Conservation (phyloP, 768 basidiomycete genomes). For the Suillus clintonianus region DNA sequence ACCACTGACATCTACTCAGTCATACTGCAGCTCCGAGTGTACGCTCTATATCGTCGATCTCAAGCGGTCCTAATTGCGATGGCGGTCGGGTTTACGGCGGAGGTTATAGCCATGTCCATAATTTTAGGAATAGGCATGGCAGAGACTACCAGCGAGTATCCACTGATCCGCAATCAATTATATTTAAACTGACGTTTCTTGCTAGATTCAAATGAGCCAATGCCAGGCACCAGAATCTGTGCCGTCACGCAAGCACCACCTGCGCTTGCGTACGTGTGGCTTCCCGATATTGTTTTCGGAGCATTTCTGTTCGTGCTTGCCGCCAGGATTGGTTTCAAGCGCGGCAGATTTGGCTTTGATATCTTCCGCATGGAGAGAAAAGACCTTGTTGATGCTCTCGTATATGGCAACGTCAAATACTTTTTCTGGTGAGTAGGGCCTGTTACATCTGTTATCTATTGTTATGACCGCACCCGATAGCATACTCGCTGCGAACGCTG, state of each 20-base stretch:
- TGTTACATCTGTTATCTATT: not conserved
- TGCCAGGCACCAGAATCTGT: not conserved
- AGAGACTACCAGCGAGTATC: not conserved
- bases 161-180: not conserved
- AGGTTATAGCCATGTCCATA: not conserved
- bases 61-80: not conserved
- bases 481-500: not conserved
- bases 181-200: not conserved
- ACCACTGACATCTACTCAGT: not conserved
- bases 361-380: not conserved
- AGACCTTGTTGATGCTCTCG: not conserved
- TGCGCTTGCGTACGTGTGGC: not conserved
- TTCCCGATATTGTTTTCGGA: constrained; percentile 1
- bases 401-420: not conserved
- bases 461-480: not conserved
- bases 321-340: not conserved
- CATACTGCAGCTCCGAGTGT: constrained; percentile 1
- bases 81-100: not conserved
- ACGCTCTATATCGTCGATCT: constrained; percentile 1
- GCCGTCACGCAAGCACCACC: not conserved
- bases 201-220: not conserved
- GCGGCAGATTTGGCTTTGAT: not conserved
- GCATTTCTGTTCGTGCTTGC: constrained; percentile 2
- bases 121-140: not conserved
- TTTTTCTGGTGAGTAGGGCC: not conserved